Evolutionary conservation across 2,329 filamentous ascomycete species (phyloP).

Genomic region (Aspergillus quadricinctus): DNA sequence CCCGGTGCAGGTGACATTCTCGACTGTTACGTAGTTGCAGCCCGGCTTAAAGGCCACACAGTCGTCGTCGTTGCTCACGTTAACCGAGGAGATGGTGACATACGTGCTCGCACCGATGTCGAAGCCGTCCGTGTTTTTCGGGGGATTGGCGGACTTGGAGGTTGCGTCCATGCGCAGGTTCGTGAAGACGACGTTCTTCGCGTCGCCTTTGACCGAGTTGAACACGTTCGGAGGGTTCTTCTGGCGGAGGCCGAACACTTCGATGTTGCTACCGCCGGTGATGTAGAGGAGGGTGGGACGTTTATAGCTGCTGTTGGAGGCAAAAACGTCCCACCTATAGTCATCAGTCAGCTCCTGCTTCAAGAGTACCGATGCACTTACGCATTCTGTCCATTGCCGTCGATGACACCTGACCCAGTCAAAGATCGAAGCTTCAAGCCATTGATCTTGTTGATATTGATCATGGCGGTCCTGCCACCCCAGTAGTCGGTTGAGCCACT

Average conservation of each 20-base stretch:
- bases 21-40: slow-evolving; percentile 37
- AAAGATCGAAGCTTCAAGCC: slow-evolving; percentile 39
- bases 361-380: slow-evolving; percentile 3
- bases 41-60: slow-evolving; percentile 46
- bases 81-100: slow-evolving; percentile 34
- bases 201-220: slow-evolving; percentile 36
- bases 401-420: slow-evolving; percentile 41
- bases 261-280: slow-evolving; percentile 35
- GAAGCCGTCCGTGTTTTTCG: slow-evolving; percentile 45
- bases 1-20: slow-evolving; percentile 42
- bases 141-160: slow-evolving; percentile 34
- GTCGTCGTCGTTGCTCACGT: slow-evolving; percentile 42
- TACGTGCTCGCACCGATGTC: slow-evolving; percentile 38
- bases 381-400: slow-evolving; percentile 46
- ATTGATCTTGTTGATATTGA: slow-evolving; percentile 36
- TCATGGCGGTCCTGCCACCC: slow-evolving; percentile 39
- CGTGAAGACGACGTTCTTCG: slow-evolving; percentile 34
- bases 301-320: slow-evolving; percentile 32
- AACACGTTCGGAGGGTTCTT: slow-evolving; percentile 47
- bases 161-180: slow-evolving; percentile 37
- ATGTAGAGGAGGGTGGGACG: slow-evolving; percentile 44
- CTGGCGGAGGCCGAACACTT: slow-evolving; percentile 34
- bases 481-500: slow-evolving; percentile 40
- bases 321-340: slow-evolving; percentile 37
- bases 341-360: not conserved